Percentiles rank a stretch among this genome's conserved stretches.
phyloP scores from a whole-genome alignment of 345 rosid species.

The Excoecaria agallocha region DNA sequence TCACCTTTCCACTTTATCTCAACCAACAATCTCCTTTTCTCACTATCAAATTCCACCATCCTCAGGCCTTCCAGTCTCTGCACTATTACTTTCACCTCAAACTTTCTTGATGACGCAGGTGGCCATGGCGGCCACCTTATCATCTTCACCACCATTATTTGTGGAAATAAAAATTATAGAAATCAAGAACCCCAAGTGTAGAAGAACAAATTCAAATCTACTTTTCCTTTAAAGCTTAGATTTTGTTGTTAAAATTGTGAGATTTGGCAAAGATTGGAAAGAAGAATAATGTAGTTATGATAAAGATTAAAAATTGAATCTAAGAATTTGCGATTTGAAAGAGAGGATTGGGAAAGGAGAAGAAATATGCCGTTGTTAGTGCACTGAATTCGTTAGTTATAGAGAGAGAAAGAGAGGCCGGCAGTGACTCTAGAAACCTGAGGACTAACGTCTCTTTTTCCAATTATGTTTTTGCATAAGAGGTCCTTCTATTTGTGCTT shows the following conservation, averaged over 20 bases:
- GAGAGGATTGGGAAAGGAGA: not conserved
- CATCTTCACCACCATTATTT: constrained; percentile 46
- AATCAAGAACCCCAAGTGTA: no score
- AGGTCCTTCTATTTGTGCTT: not conserved
- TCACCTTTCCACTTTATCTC: constrained; percentile 61
- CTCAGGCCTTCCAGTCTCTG: constrained; percentile 39
- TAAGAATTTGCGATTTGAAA: not conserved
- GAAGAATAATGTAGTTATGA: not conserved
- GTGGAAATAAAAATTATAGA: not conserved
- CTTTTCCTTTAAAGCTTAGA: not conserved
- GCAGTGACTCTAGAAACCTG: not conserved
- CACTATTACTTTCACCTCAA: constrained; percentile 38
- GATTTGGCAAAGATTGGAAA: not conserved
- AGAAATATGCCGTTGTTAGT: not conserved
- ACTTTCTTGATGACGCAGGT: constrained; percentile 42
- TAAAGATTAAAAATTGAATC: not conserved
- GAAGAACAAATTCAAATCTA: no score
- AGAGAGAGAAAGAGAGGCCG: not conserved
- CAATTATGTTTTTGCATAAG: not conserved
- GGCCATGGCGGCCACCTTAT: constrained; percentile 61
- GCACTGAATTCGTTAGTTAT: not conserved
- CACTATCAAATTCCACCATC: constrained; percentile 17
- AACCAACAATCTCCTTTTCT: constrained; percentile 39
- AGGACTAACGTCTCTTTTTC: constrained; percentile 18
- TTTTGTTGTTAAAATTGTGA: not conserved